Base-by-base conservation (phyloP, 192 early-diverging fungal species). In the Backusella tuberculispora region DNA sequence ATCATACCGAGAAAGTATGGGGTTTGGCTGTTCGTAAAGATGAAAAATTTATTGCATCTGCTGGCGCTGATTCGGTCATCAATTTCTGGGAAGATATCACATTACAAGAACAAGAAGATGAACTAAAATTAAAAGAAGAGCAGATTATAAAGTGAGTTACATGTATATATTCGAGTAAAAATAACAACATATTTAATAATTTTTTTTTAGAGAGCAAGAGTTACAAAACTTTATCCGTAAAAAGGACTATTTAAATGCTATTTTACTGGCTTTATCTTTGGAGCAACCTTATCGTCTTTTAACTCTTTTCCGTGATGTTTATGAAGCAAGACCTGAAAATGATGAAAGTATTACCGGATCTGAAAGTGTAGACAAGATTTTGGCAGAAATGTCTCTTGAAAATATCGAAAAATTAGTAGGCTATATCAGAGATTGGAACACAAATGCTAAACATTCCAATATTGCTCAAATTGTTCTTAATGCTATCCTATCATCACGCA, bases 1-100 rank as follows among this genome's bases (percentile, higher is more conserved):
- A 93, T 64, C 96, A 98, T 76, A 95, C 96, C 24, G 95, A 97
- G 80, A 96, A 95, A 81, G 90, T 99, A 21, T 99, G 98, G 98
- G 91, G 94, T 0, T 80, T 99, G 66, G 88, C 94, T 43, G 88
- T 94, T 47, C 85, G 89, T 56, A 85, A 86, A 66, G 92, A 91
- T 47, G 88, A 92, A 76, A 85, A 81, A 29, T 80, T 88, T 66
- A 80, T 98, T 24, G 91, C 92, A n/a, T 92, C 98, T 21, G 98
- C 94, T 34, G 94, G 94, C 21, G 95, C 94, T 0, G 98, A 99
- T 76, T 96, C 96, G 40, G 88, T 88, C 24, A 91, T 98, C 74
- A 90, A 91, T 63, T 81, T 99, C 21, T 99, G 97, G 98, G 88
- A 95, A 75, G 98, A 99, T 77, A 88, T 88, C 41, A 99, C 98